Percentiles rank a stretch among this genome's conserved stretches.
Conservation (phyloP, 768 basidiomycete species). For the Chiua virens region DNA sequence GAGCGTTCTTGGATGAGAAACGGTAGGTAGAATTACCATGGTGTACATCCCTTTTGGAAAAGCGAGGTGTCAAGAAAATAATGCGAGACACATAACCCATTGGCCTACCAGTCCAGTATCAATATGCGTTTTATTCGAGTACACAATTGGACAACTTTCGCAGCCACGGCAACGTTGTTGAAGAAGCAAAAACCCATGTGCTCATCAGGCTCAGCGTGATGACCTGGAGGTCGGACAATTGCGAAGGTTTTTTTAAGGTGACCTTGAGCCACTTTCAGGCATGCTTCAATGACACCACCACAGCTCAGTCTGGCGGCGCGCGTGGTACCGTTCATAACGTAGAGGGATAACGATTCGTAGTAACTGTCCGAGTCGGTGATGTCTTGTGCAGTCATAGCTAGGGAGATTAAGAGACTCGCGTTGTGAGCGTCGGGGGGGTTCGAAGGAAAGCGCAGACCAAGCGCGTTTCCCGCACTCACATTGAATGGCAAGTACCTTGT, state of each 20-base stretch:
- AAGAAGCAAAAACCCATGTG: slow-evolving; percentile 99
- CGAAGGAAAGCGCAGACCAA: not conserved
- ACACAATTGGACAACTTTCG: slow-evolving; percentile 72
- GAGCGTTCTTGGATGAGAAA: slow-evolving; percentile 1
- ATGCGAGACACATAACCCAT: not conserved
- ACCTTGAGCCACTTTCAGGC: slow-evolving; percentile 79
- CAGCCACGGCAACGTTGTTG: slow-evolving; percentile 95
- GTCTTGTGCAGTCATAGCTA: slow-evolving; percentile 76
- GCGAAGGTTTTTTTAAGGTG: slow-evolving; percentile 87
- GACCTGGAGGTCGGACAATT: slow-evolving; percentile 95
- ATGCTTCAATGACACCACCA: slow-evolving; percentile 92
- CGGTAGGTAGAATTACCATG: slow-evolving; percentile 57
- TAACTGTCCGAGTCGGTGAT: slow-evolving; percentile 74
- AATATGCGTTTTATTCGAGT: slow-evolving; percentile 77
- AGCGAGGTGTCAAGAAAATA: slow-evolving; percentile 8
- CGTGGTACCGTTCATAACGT: slow-evolving; percentile 85
- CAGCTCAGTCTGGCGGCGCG: slow-evolving; percentile 85
- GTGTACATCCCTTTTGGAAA: slow-evolving; percentile 79
- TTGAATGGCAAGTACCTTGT: slow-evolving; percentile 81
- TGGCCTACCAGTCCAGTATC: slow-evolving; percentile 90
- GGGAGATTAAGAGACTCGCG: slow-evolving; percentile 10
- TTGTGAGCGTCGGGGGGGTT: slow-evolving; percentile 12
- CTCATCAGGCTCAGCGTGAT: slow-evolving; percentile 97
- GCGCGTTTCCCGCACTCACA: slow-evolving; percentile 49
- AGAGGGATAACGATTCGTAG: slow-evolving; percentile 91